phyloP scores from a whole-genome alignment of 768 basidiomycete species.

The Boletellus ananiceps region DNA sequence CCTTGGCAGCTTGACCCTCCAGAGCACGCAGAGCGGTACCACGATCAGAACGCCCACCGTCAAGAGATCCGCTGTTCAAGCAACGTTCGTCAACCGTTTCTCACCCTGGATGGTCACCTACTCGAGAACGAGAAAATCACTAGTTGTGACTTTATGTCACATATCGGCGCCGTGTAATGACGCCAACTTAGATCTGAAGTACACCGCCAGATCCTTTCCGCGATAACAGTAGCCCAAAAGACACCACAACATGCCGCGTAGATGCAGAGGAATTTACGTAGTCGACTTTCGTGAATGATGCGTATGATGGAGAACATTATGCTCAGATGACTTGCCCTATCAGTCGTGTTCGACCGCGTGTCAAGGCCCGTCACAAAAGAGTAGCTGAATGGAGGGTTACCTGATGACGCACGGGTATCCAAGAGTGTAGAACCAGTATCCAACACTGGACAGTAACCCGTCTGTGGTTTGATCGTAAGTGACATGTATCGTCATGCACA shows the following conservation, averaged over 20 bases:
- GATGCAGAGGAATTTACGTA: neutral
- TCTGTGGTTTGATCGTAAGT: neutral
- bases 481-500: neutral
- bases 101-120: neutral
- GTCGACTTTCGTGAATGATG: constrained; percentile 1
- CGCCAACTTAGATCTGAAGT: constrained; percentile 4
- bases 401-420: constrained; percentile 2
- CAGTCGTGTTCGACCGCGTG: neutral
- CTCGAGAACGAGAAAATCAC: constrained; percentile 5
- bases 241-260: neutral
- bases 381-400: neutral
- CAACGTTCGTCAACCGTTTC: too few species aligned
- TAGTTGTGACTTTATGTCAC: neutral
- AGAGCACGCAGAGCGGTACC: constrained; percentile 15
- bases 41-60: constrained; percentile 4
- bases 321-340: constrained; percentile 10
- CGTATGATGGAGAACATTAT: constrained; percentile 17
- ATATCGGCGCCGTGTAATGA: neutral
- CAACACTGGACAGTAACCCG: neutral
- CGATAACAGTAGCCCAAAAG: neutral
- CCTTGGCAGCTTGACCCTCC: constrained; percentile 16
- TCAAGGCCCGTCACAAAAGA: neutral
- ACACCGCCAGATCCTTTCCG: constrained; percentile 5
- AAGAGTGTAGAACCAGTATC: constrained; percentile 7
- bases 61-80: constrained; percentile 4